Evolutionary conservation across 2,329 filamentous ascomycete genomes (phyloP), one percentile per base, ranked within the genome.

Genomic region (Ophiobolus disseminans): DNA sequence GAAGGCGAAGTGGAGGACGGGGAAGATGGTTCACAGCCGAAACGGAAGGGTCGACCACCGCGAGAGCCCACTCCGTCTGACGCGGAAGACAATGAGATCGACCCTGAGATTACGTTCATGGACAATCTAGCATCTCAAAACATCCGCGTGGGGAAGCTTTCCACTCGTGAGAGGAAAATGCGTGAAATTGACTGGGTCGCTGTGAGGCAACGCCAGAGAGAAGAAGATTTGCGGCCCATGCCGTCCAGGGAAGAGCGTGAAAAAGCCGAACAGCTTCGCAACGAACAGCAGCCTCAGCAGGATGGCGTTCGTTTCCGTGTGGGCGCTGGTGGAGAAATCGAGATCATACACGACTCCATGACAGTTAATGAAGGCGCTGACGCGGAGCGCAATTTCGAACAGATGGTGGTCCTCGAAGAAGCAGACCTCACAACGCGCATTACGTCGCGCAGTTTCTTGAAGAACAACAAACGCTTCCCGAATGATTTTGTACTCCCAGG

Each of bases 341-440:
- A 90, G 10, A 74, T 90, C 35, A 86, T 91, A 65, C 84, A 89
- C 59, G 80, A 78, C 39, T 87, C 87, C 1, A 78, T 88, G 13
- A 78, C 83, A 30, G 82, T 91, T 54, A 85, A 92, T 69, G 81
- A 86, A 4, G 86, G 89, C 65, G 85, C 85, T 22, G 78, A 82
- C 34, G 86, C 83, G 3, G 79, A 79, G 4, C 79, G 80, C 19
- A 79, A 79, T 37, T 77, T 80, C 28, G 80, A 81, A 26, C 69
- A 73, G 8, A 69, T 80, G 62, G 83, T 88, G 62, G 82, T 84
- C 39, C 80, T 89, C 22, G 88, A 91, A 61, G 89, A 93, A 68
- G 87, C 91, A 73, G 88, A 92, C 61, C 87, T 93, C 60, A 90
- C 89, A 1, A 82, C 82, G 14, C 80, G 86, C 43, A 83, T 89